Evolutionary conservation across 306 rosid species (phyloP).

Genomic region (Pueraria montana): DNA sequence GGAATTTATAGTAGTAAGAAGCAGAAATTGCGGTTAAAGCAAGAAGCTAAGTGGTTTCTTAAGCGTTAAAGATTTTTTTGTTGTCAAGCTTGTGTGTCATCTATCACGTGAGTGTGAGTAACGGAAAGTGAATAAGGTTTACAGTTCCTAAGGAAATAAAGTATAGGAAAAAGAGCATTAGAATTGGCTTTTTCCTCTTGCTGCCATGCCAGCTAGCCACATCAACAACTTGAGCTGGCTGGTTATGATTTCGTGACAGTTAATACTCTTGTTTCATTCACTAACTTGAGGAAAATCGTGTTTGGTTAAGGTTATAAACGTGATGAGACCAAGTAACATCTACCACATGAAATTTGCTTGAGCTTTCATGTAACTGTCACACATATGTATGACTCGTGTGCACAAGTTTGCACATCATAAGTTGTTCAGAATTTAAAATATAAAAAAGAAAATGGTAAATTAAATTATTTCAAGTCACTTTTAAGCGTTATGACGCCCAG

Average conservation of each 20-base stretch:
- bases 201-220: background rate
- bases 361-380: background rate
- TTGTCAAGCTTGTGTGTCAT: background rate
- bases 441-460: background rate
- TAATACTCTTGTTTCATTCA: background rate
- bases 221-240: background rate
- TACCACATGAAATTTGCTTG: background rate
- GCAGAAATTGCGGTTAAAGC: background rate
- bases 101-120: constrained; percentile 11
- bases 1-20: constrained; percentile 17
- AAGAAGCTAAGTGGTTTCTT: background rate
- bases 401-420: background rate
- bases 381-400: background rate
- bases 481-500: no score
- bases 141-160: background rate
- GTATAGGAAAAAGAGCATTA: background rate
- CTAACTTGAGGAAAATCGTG: constrained; percentile 6
- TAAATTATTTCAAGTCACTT: background rate
- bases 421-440: background rate
- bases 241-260: background rate
- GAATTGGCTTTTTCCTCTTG: background rate
- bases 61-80: background rate
- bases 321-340: background rate
- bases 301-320: background rate
- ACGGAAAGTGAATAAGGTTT: background rate